phyloP scores from a whole-genome alignment of 352 stramenopile genomes.

The Phytopythium montanum region DNA sequence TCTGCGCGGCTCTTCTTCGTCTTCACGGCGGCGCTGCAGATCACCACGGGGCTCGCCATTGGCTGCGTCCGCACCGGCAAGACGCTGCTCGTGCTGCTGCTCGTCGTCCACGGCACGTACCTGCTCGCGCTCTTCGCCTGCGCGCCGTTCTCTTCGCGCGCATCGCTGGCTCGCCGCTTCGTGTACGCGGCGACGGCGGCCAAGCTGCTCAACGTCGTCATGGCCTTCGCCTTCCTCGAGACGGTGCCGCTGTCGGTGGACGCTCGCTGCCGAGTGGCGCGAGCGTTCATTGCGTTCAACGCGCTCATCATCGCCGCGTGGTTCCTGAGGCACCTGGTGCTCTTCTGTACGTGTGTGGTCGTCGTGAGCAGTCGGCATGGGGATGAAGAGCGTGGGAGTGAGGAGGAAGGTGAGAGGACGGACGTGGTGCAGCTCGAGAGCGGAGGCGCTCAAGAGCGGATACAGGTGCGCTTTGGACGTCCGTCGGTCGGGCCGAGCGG shows the following conservation, averaged over 20 bases:
- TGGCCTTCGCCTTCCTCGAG: conserved; percentile 46
- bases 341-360: conserved; percentile 29
- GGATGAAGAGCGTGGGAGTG: neutral
- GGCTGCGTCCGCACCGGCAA: conserved; percentile 34
- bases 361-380: conserved; percentile 7
- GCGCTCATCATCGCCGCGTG: conserved; percentile 35
- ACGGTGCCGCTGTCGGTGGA: conserved; percentile 20
- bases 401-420: neutral
- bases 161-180: conserved; percentile 13
- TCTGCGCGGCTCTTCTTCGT: conserved; percentile 48
- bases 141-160: conserved; percentile 18
- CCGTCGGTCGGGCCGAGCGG: conserved; percentile 1
- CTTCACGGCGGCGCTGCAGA: conserved; percentile 34
- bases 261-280: conserved; percentile 20
- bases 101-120: conserved; percentile 40
- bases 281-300: conserved; percentile 46
- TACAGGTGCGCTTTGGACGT: neutral
- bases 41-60: conserved; percentile 37
- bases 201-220: conserved; percentile 42
- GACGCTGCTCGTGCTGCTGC: conserved; percentile 36
- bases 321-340: conserved; percentile 43
- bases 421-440: neutral
- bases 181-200: conserved; percentile 26
- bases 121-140: conserved; percentile 24
- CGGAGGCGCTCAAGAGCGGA: conserved; percentile 10